These are phyloP conservation scores for Chalara sp. DNA, from an alignment of 2,329 filamentous ascomycete species.

Conservation along the genomic window DNA sequence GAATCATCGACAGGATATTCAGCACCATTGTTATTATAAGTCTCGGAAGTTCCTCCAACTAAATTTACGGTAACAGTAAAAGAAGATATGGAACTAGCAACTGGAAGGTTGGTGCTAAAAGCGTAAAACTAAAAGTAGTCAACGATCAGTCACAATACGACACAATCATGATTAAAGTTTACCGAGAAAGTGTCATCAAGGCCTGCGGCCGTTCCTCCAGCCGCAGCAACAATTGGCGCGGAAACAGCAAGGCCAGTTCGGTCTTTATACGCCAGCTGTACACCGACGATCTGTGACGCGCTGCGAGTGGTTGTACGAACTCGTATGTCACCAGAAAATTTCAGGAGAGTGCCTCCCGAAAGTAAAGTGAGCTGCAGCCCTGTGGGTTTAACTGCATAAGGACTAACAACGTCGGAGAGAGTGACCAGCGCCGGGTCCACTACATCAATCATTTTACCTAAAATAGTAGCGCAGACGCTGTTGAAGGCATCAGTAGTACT, in stretches of 20 bases:
- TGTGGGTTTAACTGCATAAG: conserved; percentile 55
- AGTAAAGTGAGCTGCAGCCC: conserved; percentile 48
- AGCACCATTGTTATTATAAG: conserved; percentile 50
- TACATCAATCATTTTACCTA: conserved; percentile 56
- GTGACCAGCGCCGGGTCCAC: conserved; percentile 40
- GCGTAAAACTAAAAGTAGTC: conserved; percentile 21
- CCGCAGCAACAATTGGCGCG: conserved; percentile 38
- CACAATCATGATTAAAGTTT: conserved; percentile 33
- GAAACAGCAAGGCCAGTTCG: conserved; percentile 37
- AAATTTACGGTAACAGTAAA: conserved; percentile 47
- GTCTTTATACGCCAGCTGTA: conserved; percentile 50
- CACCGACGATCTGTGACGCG: conserved; percentile 35
- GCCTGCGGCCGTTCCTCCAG: conserved; percentile 44
- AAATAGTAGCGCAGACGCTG: conserved; percentile 40
- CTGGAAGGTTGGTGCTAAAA: conserved; percentile 39
- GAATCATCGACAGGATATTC: conserved; percentile 48
- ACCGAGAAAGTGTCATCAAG: conserved; percentile 56
- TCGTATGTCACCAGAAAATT: conserved; percentile 48
- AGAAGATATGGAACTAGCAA: conserved; percentile 54
- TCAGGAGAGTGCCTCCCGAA: conserved; percentile 39
- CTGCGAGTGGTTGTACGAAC: conserved; percentile 44
- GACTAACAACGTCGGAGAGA: conserved; percentile 44
- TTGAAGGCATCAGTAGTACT: conserved; percentile 37
- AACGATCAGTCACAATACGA: conserved; percentile 14
- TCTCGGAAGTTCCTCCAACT: conserved; percentile 37